Conservation (phyloP, 176 grass and related monocot genomes). For the Zea luxurians region DNA sequence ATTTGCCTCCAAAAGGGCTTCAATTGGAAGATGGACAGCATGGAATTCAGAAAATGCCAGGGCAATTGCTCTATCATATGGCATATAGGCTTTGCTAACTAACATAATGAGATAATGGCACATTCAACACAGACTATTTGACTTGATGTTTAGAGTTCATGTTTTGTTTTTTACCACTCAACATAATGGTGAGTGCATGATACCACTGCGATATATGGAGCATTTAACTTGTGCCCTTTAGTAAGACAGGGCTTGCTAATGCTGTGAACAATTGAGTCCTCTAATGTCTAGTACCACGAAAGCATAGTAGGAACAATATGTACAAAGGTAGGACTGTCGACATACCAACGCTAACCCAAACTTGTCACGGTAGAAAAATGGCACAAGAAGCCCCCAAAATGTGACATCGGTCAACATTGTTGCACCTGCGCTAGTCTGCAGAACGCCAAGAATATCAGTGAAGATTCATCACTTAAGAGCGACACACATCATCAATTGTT, state of each 20-base stretch:
- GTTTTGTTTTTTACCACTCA: not conserved
- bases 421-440: constrained; percentile 80
- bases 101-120: not conserved
- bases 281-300: not conserved
- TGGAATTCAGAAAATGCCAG: constrained; percentile 6
- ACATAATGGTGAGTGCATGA: not conserved
- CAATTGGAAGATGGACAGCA: not conserved
- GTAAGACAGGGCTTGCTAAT: not conserved
- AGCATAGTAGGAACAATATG: constrained; percentile 4
- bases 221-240: not conserved
- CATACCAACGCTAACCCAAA: constrained; percentile 63
- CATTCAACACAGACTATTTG: constrained; percentile 7
- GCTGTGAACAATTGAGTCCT: not conserved
- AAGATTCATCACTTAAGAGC: not conserved
- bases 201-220: not conserved
- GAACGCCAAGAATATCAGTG: constrained; percentile 7
- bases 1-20: too few species aligned
- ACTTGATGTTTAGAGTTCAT: not conserved
- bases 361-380: constrained; percentile 58
- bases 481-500: not conserved
- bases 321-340: constrained; percentile 11
- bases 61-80: not conserved
- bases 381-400: constrained; percentile 90
- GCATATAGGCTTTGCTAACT: constrained; percentile 1
- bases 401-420: constrained; percentile 71